These are phyloP conservation scores for Boletus vermiculosoides DNA, from an alignment of 768 basidiomycete species.

Conservation along the genomic window DNA sequence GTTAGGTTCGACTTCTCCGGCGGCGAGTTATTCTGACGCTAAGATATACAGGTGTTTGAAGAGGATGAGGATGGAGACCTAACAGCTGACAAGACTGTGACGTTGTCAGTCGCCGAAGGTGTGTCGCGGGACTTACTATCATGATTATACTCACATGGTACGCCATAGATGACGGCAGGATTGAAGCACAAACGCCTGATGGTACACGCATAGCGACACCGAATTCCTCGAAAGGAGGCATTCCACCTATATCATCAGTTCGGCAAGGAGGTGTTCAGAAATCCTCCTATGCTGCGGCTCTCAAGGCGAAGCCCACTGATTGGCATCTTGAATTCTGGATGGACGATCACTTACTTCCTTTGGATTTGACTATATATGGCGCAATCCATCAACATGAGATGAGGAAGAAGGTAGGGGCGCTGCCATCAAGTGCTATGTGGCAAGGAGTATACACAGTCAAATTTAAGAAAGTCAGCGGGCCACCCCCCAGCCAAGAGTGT, in stretches of 20 bases:
- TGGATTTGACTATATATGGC: conserved; percentile 94
- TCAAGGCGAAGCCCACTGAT: conserved; percentile 89
- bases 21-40: conserved; percentile 11
- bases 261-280: conserved; percentile 37
- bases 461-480: conserved; percentile 89
- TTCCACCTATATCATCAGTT: conserved; percentile 32
- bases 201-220: conserved; percentile 94
- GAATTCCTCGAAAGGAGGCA: conserved; percentile 51
- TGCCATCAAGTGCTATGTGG: conserved; percentile 78
- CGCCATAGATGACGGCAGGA: conserved; percentile 76
- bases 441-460: conserved; percentile 88
- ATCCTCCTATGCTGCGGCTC: conserved; percentile 89
- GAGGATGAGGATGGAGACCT: conserved; percentile 80
- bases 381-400: conserved; percentile 91
- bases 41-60: conserved; percentile 62
- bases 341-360: conserved; percentile 79
- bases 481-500: conserved; percentile 65
- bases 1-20: conserved; percentile 24
- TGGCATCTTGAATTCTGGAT: conserved; percentile 98
- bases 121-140: conserved; percentile 11
- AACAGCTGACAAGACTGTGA: conserved; percentile 81
- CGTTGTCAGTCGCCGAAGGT: conserved; percentile 80
- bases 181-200: conserved; percentile 95
- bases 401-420: conserved; percentile 64
- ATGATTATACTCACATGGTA: conserved; percentile 7